phyloP scores from a whole-genome alignment of 2,329 filamentous ascomycete genomes.

The Phyllosticta ampelicida region DNA sequence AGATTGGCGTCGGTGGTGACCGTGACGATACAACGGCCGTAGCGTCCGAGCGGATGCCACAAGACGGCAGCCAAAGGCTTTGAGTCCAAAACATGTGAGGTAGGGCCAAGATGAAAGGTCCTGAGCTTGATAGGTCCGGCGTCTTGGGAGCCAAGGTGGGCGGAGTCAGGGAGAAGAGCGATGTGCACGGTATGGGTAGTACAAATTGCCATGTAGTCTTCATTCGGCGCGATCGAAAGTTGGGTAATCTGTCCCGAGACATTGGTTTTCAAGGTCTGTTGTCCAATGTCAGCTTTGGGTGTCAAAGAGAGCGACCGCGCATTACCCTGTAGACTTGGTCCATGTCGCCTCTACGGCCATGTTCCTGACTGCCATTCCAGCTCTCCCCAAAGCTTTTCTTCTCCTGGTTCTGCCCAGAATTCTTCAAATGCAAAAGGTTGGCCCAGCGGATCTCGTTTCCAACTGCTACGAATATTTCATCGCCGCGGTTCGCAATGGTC shows the following conservation, averaged over 20 bases:
- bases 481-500: conserved; percentile 70
- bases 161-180: conserved; percentile 69
- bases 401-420: conserved; percentile 17
- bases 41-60: conserved; percentile 87
- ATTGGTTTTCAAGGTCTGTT: conserved; percentile 62
- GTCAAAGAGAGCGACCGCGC: not conserved
- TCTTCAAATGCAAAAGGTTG: conserved; percentile 71
- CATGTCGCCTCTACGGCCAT: not conserved
- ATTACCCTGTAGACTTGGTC: conserved; percentile 11
- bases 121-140: conserved; percentile 63
- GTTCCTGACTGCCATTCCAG: not conserved
- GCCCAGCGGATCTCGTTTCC: conserved; percentile 90
- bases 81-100: conserved; percentile 79
- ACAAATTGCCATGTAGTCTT: conserved; percentile 71
- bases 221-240: conserved; percentile 71
- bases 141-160: conserved; percentile 62
- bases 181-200: conserved; percentile 85
- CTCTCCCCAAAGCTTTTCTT: not conserved
- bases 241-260: conserved; percentile 76
- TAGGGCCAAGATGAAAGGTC: conserved; percentile 84
- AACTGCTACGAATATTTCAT: conserved; percentile 79
- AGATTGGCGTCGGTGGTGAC: conserved; percentile 82
- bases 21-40: conserved; percentile 73
- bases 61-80: conserved; percentile 68
- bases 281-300: not conserved